Base-by-base conservation (phyloP, 179 eudicot genomes). In the Silene vulgaris region DNA sequence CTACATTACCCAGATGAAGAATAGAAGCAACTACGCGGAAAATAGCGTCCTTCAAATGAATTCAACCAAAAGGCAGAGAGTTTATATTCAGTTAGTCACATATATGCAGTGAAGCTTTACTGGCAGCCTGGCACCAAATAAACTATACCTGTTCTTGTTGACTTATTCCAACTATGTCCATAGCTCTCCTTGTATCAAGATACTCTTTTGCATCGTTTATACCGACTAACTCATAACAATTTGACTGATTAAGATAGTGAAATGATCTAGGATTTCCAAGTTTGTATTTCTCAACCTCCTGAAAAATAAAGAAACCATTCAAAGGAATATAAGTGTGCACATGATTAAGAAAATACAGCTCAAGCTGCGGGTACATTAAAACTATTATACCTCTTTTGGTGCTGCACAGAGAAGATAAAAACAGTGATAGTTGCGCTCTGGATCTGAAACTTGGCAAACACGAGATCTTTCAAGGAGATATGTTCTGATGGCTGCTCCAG, bases 381-480 rank as follows among this genome's bases (percentile, higher is more conserved):
- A 7, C 28, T 72, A 54, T 77, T 74, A 50, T 63, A 95, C 97
- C 92, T 90, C 97, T 54, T 85, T 83, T 77, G 99, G 97, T 76
- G 97, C 99, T 60, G 97, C 90, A 84, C 97, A 95, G 74, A 95
- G 97, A 85, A 90, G 97, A 84, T 95, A 95, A 78, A 95, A 95
- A 77, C 97, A 92, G 71, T 95, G 99, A 84, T 95, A 95, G 82
- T 93, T 95, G 75, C 97, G 90, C 75, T 95, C 97, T 72, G 97
- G 97, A 79, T 95, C 97, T 59, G 99, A 95, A 79, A 92, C 67
- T 83, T 95, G 97, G 88, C 97, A 95, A 76, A 95, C 97, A 65
- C 97, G 97, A 83, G 99, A 92, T 80, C 97, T 88, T 86, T 95
- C 99, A 3, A 95, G 95, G 76, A 95, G 97, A 76, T 95, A 95